Evolutionary conservation across 331 rosid species (phyloP), one percentile per base, ranked within the genome.

Genomic region (Malus hybrid): DNA sequence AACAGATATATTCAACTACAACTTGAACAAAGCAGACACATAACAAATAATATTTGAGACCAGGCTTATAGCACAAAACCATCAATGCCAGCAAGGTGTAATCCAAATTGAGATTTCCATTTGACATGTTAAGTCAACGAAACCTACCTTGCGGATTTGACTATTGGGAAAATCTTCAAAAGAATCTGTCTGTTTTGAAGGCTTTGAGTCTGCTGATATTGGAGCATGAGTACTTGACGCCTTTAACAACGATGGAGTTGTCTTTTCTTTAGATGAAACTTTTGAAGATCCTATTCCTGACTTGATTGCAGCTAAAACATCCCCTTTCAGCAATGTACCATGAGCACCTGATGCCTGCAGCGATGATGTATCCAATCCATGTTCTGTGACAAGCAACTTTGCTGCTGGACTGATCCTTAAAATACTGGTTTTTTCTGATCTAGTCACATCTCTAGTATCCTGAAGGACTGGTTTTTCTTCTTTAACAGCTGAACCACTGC

Each of bases 271-370:
- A 71, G 95, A 77, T 56, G 89, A 76, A 69, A 85, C 87, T 83
- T 75, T 86, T 6, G 86, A 74, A 79, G 85, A 83, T 79, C 85
- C 80, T 71, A 80, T 82, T 76, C 97, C 96, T 33, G 96, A 87
- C 81, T 90, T 94, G 72, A 94, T 88, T 59, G 91, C 97, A 75
- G 88, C 83, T 70, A 94, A 88, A 77, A 94, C 96, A 81, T 94
- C 99, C 79, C 97, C 96, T 82, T 94, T 94, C 72, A 94, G 85
- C 73, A 94, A 86, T 68, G 96, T 94, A 65, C 99, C 92, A 67
- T 81, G 72, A 77, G 87, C 79, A 72, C 99, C 99, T 19, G 97
- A 88, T 74, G 99, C 96, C 75, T 85, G 85, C 84, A 94, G 69
- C 61, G 80, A 78, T 3, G 90, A 90, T 55, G 79, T 79, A 85